Percentiles rank a stretch among this genome's conserved stretches.
These are phyloP conservation scores for Dothideomycetes sp. DNA, from an alignment of 2,329 filamentous ascomycete genomes.

Conservation along the genomic window DNA sequence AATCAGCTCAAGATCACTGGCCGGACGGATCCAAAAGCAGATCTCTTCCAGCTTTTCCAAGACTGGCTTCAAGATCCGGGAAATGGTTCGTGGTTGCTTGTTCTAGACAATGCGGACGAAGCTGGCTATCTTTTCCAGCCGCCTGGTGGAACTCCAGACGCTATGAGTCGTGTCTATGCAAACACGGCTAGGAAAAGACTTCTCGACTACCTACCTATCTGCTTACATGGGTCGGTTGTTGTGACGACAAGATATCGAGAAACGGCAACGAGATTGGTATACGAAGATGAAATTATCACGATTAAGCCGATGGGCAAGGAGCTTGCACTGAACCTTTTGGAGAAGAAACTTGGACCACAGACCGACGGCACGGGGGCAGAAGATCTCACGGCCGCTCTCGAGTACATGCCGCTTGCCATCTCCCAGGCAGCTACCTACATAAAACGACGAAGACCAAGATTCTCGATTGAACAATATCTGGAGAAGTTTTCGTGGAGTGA, in stretches of 20 bases:
- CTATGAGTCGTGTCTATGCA: no score
- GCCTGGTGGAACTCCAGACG: neutral
- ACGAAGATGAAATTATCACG: conserved; percentile 16
- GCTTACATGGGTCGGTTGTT: conserved; percentile 18
- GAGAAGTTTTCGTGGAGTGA: conserved; percentile 28
- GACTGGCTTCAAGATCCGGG: conserved; percentile 17
- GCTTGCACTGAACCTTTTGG: conserved; percentile 17
- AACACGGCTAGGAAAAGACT: neutral
- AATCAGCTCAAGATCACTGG: conserved; percentile 14
- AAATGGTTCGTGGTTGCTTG: conserved; percentile 18
- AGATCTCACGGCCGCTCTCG: conserved; percentile 21
- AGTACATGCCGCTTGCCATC: conserved; percentile 28
- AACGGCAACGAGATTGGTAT: conserved; percentile 17
- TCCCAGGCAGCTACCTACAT: conserved; percentile 29
- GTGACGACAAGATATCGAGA: conserved; percentile 18
- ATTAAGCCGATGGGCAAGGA: conserved; percentile 17
- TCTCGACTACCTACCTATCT: conserved; percentile 16
- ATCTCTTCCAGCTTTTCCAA: conserved; percentile 18
- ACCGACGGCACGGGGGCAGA: conserved; percentile 1
- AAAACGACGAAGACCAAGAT: conserved; percentile 19
- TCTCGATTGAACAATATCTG: conserved; percentile 32
- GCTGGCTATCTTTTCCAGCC: conserved; percentile 12
- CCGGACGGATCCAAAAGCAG: conserved; percentile 13
- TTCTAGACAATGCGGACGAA: conserved; percentile 22
- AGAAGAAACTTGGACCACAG: neutral